phyloP scores from a whole-genome alignment of 192 early-diverging fungal genomes.

The Phlyctochytrium arcticum region DNA sequence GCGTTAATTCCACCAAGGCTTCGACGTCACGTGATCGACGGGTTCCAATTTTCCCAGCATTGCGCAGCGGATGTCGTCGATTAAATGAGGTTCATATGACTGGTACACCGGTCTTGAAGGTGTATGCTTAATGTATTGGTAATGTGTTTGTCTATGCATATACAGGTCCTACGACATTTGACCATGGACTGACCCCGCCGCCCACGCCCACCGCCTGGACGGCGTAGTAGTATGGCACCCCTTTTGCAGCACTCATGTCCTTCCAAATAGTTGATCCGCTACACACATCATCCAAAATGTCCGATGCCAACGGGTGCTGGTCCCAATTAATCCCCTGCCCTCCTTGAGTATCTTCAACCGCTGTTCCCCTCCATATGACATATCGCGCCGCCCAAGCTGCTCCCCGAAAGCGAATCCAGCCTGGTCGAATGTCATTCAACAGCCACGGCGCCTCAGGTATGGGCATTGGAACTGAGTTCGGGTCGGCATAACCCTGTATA shows the following conservation, averaged over 20 bases:
- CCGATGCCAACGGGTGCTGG: background rate
- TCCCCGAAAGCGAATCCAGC: slow-evolving; percentile 5
- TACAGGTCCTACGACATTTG: slow-evolving; percentile 10
- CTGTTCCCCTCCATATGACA: slow-evolving; percentile 5
- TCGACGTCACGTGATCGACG: too few species aligned
- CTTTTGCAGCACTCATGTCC: slow-evolving; percentile 6
- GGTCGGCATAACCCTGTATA: background rate
- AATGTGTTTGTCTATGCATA: background rate
- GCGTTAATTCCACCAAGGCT: too few species aligned
- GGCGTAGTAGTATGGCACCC: slow-evolving; percentile 2
- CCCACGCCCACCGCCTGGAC: slow-evolving; percentile 22
- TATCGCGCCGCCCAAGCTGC: slow-evolving; percentile 17
- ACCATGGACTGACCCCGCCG: background rate
- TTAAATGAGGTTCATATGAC: too few species aligned
- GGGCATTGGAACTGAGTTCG: background rate
- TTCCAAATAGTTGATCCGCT: slow-evolving; percentile 10
- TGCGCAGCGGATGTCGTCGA: too few species aligned
- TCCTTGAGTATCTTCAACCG: background rate
- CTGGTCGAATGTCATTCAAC: background rate
- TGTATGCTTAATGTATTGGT: too few species aligned
- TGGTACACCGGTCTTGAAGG: too few species aligned
- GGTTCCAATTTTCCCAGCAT: too few species aligned
- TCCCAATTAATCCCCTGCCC: background rate
- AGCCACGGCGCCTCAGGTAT: slow-evolving; percentile 6
- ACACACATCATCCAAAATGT: slow-evolving; percentile 6